These are phyloP conservation scores for Rhodotorula taiwanensis DNA, from an alignment of 768 basidiomycete genomes.

Conservation along the genomic window DNA sequence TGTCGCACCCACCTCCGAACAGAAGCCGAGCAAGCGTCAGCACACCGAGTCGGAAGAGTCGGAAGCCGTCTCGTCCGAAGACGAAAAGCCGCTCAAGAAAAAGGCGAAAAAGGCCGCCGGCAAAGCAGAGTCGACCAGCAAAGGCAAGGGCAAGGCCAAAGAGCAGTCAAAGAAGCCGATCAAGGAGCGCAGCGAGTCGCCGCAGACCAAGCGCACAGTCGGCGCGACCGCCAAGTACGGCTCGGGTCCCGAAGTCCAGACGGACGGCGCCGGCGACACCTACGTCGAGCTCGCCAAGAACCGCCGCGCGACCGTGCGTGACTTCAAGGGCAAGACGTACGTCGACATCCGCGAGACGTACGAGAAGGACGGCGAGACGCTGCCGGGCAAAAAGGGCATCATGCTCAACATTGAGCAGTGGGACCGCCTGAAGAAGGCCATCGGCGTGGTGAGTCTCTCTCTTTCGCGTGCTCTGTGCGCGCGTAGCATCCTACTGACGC, in stretches of 20 bases:
- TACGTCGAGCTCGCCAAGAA: constrained; percentile 38
- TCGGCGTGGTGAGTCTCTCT: neutral
- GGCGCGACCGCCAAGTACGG: neutral
- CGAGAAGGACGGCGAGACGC: constrained; percentile 41
- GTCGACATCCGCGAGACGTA: constrained; percentile 45
- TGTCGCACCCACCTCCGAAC: neutral
- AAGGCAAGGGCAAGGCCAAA: neutral
- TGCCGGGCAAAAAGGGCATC: constrained; percentile 42
- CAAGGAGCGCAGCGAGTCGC: neutral
- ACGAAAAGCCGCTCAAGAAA: neutral
- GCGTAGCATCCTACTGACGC: neutral
- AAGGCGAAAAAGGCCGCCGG: constrained; percentile 12
- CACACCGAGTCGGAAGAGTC: too few species aligned
- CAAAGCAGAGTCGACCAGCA: neutral
- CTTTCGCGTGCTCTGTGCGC: neutral
- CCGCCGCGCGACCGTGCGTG: constrained; percentile 41
- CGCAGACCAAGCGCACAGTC: constrained; percentile 6
- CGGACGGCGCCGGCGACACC: constrained; percentile 16
- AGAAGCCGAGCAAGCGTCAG: constrained; percentile 2
- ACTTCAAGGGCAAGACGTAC: constrained; percentile 40
- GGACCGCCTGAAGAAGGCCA: constrained; percentile 35
- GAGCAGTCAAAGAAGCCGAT: constrained; percentile 17
- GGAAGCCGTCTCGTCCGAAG: neutral
- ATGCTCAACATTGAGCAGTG: constrained; percentile 40
- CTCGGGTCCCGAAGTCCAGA: neutral